phyloP scores from a whole-genome alignment of 2,329 filamentous ascomycete genomes.

The Colletotrichum sp. region DNA sequence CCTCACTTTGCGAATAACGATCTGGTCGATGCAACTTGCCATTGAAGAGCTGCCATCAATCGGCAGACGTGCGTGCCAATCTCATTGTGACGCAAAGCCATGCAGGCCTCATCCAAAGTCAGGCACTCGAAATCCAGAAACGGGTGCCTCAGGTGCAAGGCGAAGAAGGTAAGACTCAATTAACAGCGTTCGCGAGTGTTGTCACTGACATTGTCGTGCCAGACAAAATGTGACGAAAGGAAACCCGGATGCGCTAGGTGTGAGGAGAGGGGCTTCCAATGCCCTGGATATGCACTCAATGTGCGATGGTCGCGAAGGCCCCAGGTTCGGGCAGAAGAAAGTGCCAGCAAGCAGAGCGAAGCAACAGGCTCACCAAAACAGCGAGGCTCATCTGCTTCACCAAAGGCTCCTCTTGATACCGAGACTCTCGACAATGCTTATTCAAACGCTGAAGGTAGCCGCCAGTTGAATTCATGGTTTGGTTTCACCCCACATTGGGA shows the following conservation, averaged over 20 bases:
- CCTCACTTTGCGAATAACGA: neutral
- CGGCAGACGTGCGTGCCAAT: neutral
- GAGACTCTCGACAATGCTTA: accelerated
- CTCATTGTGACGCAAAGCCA: accelerated
- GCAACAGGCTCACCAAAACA: neutral
- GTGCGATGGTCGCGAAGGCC: constrained; percentile 26
- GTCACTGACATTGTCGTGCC: neutral
- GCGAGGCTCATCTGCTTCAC: accelerated
- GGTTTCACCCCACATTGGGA: neutral
- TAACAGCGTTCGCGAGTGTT: accelerated
- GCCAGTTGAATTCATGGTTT: neutral
- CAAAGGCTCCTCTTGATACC: accelerated
- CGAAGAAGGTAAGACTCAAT: neutral
- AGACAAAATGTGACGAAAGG: constrained; percentile 26
- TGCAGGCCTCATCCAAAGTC: neutral
- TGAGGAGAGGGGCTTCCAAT: constrained; percentile 22
- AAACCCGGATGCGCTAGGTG: constrained; percentile 23
- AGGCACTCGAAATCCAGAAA: neutral
- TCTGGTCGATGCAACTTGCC: neutral
- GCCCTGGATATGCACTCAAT: constrained; percentile 26
- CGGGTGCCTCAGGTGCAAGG: accelerated
- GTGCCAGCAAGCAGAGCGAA: neutral
- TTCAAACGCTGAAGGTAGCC: accelerated
- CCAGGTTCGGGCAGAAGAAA: neutral
- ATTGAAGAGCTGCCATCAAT: neutral